phyloP scores from a whole-genome alignment of 768 basidiomycete species.

The Myochromella boudieri region DNA sequence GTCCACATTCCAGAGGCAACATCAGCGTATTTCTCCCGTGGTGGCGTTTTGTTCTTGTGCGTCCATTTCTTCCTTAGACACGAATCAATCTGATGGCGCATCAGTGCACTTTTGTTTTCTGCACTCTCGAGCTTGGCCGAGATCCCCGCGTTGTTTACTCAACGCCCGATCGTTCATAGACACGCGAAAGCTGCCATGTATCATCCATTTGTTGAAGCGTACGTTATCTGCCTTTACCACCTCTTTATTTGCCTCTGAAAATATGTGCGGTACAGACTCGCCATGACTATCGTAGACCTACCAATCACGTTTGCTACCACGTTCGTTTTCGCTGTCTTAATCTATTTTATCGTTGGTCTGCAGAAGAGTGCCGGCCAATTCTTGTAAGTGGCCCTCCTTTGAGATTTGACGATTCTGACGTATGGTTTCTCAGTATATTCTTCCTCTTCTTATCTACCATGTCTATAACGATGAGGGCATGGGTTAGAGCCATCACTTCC shows the following conservation, averaged over 20 bases:
- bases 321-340: constrained; percentile 42
- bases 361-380: constrained; percentile 58
- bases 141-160: constrained; percentile 60
- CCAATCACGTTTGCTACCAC: constrained; percentile 53
- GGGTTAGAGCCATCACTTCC: constrained; percentile 70
- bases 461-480: constrained; percentile 67
- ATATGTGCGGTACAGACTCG: constrained; percentile 38
- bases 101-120: constrained; percentile 56
- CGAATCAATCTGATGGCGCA: constrained; percentile 5
- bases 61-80: constrained; percentile 17
- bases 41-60: constrained; percentile 76
- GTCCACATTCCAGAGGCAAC: constrained; percentile 54
- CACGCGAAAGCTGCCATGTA: constrained; percentile 65
- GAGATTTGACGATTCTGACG: background rate
- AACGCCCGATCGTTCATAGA: constrained; percentile 58
- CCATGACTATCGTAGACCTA: constrained; percentile 60
- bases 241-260: background rate
- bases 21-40: constrained; percentile 69
- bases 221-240: constrained; percentile 23
- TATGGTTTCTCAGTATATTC: constrained; percentile 42
- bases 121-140: constrained; percentile 64
- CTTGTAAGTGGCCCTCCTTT: constrained; percentile 46
- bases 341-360: constrained; percentile 65
- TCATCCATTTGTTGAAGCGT: constrained; percentile 48
- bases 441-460: constrained; percentile 58